Evolutionary conservation across 2,329 filamentous ascomycete genomes (phyloP), one percentile per base, ranked within the genome.

Genomic region (Colletotrichum lindemuthianum): DNA sequence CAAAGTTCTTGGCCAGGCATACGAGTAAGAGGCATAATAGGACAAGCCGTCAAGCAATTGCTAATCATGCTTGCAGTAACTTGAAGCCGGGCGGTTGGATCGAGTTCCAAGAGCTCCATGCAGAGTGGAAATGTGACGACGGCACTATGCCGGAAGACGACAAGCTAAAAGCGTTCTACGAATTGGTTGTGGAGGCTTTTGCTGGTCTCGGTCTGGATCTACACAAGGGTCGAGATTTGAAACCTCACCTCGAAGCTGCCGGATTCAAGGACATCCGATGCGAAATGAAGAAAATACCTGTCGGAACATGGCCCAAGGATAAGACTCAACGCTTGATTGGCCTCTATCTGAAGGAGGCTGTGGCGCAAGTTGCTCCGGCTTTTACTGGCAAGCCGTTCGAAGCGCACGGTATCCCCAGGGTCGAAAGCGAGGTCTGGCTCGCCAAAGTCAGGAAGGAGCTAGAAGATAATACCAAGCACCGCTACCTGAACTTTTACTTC

Each of bases 21-120:
- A 76, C 65, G 68, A 70, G 74, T 48, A 13, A 40, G 58, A 12
- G 5, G 8, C 10, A 13, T 8, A 11, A 13, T 12, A 0, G 12
- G 71, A 77, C 77, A 67, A 41, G 71, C n/a, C 8, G 71, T 44
- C 13, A 7, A 13, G 71, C 2, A 15, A 37, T 8, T 43, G 24
- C 66, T 70, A 54, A 69, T 55, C 2, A 33, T 55, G 6, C 5
- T 6, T 6, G 10, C 4, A 81, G 78, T 9, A 74, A 83, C 59
- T 68, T 83, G 10, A 76, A 72, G 45, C 76, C 78, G 1, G 83
- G 83, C n/a, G 83, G 82, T 49, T 85, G 82, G 79, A 74, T 86
- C 40, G 83, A 86, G 67, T 78, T 83, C 44, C 81, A 83, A 24
- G 83, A 85, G 55, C 73, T 82, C 36, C 75, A 79, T 48, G 75